Percentiles rank a stretch among this genome's conserved stretches.
Evolutionary conservation across 345 rosid genomes (phyloP).

Genomic region (Angophora floribunda): DNA sequence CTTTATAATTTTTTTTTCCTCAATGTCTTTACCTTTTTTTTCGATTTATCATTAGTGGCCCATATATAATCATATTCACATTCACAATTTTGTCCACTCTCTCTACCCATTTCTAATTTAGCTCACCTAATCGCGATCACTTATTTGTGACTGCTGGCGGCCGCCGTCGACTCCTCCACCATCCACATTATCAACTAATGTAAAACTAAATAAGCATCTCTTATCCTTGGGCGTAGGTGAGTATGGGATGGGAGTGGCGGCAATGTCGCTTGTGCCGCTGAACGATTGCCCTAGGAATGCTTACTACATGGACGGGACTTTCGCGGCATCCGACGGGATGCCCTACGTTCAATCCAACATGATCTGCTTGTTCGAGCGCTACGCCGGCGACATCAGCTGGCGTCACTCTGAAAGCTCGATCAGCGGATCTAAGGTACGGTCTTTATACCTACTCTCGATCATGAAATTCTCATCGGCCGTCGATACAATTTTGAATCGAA

Average conservation of each 20-base stretch:
- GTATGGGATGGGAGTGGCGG: constrained; percentile 74
- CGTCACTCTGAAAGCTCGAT: constrained; percentile 66
- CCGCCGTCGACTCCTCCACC: neutral
- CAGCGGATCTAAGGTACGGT: constrained; percentile 36
- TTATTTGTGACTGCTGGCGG: neutral
- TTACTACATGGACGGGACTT: constrained; percentile 68
- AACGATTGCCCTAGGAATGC: constrained; percentile 87
- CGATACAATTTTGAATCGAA: neutral
- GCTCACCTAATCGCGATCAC: neutral
- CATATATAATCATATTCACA: neutral
- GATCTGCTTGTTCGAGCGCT: constrained; percentile 77
- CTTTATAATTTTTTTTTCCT: no score
- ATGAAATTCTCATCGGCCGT: neutral
- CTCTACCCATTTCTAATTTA: neutral
- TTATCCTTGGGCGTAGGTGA: constrained; percentile 23
- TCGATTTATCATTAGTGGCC: neutral
- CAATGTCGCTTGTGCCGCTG: constrained; percentile 79
- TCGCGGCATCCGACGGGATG: constrained; percentile 55
- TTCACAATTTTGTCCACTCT: neutral
- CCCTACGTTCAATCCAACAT: constrained; percentile 64
- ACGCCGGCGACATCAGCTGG: constrained; percentile 85
- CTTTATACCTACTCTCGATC: neutral
- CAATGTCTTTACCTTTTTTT: neutral
- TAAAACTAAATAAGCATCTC: neutral
- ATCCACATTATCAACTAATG: neutral